These are phyloP conservation scores for Tillandsia fasciculata DNA, from an alignment of 176 grass and related monocot genomes.

Conservation along the genomic window DNA sequence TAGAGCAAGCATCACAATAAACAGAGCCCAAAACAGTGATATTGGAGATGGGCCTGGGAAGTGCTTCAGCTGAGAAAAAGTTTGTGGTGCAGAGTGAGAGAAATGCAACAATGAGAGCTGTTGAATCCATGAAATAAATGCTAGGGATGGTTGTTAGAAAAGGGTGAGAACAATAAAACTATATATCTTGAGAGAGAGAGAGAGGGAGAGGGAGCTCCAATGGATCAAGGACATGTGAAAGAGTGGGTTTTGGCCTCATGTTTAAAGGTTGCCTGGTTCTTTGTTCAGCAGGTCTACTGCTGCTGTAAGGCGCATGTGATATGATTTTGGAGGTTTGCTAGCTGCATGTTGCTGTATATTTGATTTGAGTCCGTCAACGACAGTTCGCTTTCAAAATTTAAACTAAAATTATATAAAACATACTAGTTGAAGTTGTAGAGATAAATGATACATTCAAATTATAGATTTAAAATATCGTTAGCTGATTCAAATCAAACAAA, in stretches of 20 bases:
- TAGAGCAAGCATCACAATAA: conserved; percentile 86
- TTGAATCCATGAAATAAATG: conserved; percentile 17
- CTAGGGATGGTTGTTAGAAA: neutral
- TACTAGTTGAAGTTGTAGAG: too few relatives aligned
- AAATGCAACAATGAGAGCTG: conserved; percentile 14
- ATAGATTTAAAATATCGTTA: too few relatives aligned
- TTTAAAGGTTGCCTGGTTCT: neutral
- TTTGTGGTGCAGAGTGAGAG: conserved; percentile 5
- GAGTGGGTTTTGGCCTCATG: neutral
- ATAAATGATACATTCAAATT: too few relatives aligned
- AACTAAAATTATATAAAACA: too few relatives aligned
- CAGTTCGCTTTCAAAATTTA: too few relatives aligned
- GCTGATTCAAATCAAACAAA: too few relatives aligned
- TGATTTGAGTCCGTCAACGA: too few relatives aligned
- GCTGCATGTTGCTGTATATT: too few relatives aligned
- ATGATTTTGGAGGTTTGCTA: neutral
- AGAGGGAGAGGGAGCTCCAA: neutral
- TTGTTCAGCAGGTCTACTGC: neutral
- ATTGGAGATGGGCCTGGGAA: conserved; percentile 40
- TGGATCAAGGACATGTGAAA: conserved; percentile 2
- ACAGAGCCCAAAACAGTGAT: conserved; percentile 93
- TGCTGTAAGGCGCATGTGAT: neutral
- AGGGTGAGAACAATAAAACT: neutral
- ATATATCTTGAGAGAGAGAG: neutral
- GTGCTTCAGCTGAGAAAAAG: conserved; percentile 28